Base-by-base conservation (phyloP, 441 rosid genomes). In the Isatis lusitanica region DNA sequence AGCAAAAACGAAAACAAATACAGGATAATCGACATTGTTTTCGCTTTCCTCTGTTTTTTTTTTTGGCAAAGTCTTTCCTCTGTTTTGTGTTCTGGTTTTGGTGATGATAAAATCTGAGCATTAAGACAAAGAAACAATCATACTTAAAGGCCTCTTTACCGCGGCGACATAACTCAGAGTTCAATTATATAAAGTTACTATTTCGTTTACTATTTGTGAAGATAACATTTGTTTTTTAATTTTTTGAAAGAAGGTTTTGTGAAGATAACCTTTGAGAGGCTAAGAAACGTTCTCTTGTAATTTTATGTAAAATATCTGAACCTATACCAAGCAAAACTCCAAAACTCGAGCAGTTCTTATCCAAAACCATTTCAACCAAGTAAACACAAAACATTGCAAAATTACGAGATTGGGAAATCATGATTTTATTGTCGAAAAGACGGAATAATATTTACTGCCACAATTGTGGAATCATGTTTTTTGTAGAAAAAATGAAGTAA, bases 11-110 rank as follows among this genome's bases (percentile, higher is more conserved):
- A 43, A 40, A 67, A n/a, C 24, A 46, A 44, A 44, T 28, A 65
- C 1, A 66, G 13, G 58, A 58, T 4, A 39, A 33, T 66, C 11
- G 18, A n/a, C 77, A 74, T 74, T 26, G 40, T 73, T 55, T 56
- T 15, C 4, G 71, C 10, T 55, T 30, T 53, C 6, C 12, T 52
- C 11, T 52, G 57, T 31, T 71, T 36, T 15, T 35, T 21, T 21
- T 21, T 21, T 21, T 21, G 24, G 24, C 24, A 21, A 21, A 21
- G 24, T 21, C 24, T 21, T 21, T 21, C 24, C 24, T 21, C 24
- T 2, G 24, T 21, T 21, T 21, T 21, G 2, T 46, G 7, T 40
- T 59, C 31, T 39, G 35, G 44, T 51, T 5, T 57, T 53, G 60
- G 39, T 55, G 3, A 55, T 30, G n/a, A 30, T n/a, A 55, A 7